Evolutionary conservation across 2,329 filamentous ascomycete genomes (phyloP).

Genomic region (Ustilaginoidea virens): DNA sequence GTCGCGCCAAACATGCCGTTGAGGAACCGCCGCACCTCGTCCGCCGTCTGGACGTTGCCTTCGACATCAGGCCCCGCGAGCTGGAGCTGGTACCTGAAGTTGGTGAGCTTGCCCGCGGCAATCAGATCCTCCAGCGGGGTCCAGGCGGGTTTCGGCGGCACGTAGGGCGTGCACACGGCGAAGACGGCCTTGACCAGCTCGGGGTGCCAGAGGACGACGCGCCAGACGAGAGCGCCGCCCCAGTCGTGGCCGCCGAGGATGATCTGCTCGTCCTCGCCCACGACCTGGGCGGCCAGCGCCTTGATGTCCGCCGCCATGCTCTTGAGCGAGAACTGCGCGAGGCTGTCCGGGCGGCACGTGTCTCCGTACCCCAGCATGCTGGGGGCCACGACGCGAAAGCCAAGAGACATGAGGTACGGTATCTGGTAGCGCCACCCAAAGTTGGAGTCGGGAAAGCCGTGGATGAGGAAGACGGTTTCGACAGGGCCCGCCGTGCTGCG

Average conservation of each 20-base stretch:
- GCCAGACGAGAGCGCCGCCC: constrained; percentile 68
- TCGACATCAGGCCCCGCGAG: constrained; percentile 56
- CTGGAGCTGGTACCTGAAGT: constrained; percentile 76
- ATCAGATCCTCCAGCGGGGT: constrained; percentile 45
- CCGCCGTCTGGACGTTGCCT: constrained; percentile 35
- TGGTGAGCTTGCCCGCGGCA: constrained; percentile 36
- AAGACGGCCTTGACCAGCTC: constrained; percentile 61
- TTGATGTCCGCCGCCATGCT: constrained; percentile 60
- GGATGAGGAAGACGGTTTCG: constrained; percentile 40
- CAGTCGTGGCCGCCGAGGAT: constrained; percentile 89
- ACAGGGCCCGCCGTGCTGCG: constrained; percentile 19
- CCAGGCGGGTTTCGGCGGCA: constrained; percentile 35
- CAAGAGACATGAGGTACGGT: constrained; percentile 54
- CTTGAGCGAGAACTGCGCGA: constrained; percentile 54
- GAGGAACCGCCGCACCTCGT: constrained; percentile 55
- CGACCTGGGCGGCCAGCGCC: constrained; percentile 45
- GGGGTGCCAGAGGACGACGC: constrained; percentile 58
- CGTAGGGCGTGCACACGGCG: constrained; percentile 65
- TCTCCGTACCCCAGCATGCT: constrained; percentile 79
- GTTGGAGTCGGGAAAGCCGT: constrained; percentile 72
- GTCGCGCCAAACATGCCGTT: constrained; percentile 54
- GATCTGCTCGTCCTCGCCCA: constrained; percentile 35
- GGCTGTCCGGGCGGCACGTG: constrained; percentile 50
- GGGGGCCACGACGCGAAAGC: constrained; percentile 65
- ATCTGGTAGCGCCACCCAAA: constrained; percentile 87